phyloP scores from a whole-genome alignment of 148 eudicot genomes.

The Oxyria digyna region DNA sequence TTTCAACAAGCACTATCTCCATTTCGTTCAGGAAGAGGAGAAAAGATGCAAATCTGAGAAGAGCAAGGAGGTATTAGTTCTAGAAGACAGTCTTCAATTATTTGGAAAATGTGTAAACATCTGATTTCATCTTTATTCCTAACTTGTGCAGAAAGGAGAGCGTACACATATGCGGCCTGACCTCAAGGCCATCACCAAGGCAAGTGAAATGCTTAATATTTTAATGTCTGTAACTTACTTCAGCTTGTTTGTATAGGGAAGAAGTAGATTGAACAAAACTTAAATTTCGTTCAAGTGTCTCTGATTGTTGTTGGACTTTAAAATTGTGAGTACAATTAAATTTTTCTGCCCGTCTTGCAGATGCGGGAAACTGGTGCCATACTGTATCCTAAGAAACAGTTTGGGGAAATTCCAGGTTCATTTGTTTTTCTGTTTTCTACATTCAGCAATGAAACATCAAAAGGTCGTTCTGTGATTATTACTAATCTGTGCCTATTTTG shows the following conservation, averaged over 20 bases:
- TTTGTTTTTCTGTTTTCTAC: neutral
- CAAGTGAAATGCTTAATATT: constrained; percentile 8
- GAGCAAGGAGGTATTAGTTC: no score
- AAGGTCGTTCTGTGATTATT: neutral
- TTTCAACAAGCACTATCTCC: constrained; percentile 56
- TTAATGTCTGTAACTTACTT: neutral
- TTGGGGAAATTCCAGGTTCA: constrained; percentile 78
- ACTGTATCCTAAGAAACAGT: constrained; percentile 29
- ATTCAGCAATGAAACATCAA: neutral
- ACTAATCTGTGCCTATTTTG: neutral
- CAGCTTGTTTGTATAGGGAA: neutral
- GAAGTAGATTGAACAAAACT: neutral
- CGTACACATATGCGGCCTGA: constrained; percentile 32
- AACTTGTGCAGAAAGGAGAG: constrained; percentile 10
- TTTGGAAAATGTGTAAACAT: neutral
- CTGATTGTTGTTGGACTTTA: neutral
- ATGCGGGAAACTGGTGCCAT: constrained; percentile 31
- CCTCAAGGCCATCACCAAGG: constrained; percentile 28
- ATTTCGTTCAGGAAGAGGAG: constrained; percentile 82
- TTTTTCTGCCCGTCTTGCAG: constrained; percentile 19
- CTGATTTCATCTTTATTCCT: neutral
- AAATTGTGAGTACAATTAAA: neutral
- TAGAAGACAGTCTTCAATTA: neutral
- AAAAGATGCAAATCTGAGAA: constrained; percentile 30
- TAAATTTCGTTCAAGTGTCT: no score